Conservation (phyloP, 176 grass and related monocot genomes). For the maize (Zea mays) region DNA sequence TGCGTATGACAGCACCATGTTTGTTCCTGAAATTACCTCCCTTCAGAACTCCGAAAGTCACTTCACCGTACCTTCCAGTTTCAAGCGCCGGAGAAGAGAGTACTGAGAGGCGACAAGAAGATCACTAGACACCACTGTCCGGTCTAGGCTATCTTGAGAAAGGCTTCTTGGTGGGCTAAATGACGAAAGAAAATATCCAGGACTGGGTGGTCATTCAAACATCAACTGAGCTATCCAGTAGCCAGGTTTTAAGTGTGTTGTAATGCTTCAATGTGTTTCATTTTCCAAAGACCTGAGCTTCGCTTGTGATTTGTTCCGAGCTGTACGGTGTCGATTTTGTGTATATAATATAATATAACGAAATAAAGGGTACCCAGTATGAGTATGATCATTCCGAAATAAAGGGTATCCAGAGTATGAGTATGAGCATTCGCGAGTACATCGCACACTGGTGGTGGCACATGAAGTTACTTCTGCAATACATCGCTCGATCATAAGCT, state of each 20-base stretch:
- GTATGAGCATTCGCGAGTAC: not conserved
- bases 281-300: conserved; percentile 28
- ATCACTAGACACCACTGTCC: not conserved
- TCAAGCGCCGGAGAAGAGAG: conserved; percentile 49
- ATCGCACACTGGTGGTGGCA: not conserved
- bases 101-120: conserved; percentile 22
- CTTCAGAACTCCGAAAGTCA: conserved; percentile 27
- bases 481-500: not conserved
- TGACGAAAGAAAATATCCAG: not conserved
- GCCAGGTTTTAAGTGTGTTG: conserved; percentile 29
- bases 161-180: not conserved
- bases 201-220: conserved; percentile 23
- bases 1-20: conserved; percentile 47
- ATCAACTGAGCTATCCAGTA: conserved; percentile 20
- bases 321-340: conserved; percentile 10
- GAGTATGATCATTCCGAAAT: too few species aligned
- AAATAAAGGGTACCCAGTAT: conserved; percentile 29
- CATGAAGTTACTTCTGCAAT: not conserved
- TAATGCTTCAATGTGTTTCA: conserved; percentile 13
- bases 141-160: conserved; percentile 24
- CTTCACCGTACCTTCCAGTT: not conserved
- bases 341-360: conserved; percentile 21
- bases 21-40: conserved; percentile 57
- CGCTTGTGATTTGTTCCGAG: conserved; percentile 6
- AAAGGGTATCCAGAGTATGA: too few species aligned